Base-by-base conservation (phyloP, 2,329 filamentous ascomycete species). In the Ascochyta rabiei region DNA sequence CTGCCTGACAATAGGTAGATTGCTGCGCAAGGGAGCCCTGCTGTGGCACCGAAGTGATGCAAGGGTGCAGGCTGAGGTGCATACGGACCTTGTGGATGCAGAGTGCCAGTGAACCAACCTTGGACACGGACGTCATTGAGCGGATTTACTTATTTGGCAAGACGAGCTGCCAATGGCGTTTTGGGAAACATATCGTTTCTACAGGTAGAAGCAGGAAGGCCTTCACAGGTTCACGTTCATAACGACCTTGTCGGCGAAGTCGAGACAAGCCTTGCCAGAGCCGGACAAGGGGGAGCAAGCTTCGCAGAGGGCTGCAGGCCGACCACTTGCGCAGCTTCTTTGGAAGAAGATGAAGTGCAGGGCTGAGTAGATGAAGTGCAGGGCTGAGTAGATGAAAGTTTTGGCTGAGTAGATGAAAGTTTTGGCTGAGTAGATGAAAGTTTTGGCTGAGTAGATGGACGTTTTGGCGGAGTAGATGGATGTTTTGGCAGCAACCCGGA, bases 271-370 rank as follows among this genome's bases (percentile, higher is more conserved):
- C 45, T 34, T n/a, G 46, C 23, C 10, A 46, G n/a, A 46, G 46
- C 46, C 31, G 16, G 15, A 45, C 52, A 33, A 50, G 47, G 35
- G 35, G 18, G 33, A 28, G 37, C 52, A 55, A 55, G 52, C 52
- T 55, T 46, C 37, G 23, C 23, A 33, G 2, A 39, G 35, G 41
- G 47, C 19, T 45, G 41, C 35, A 45, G 31, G 7, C 38, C 35
- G 24, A 15, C 42, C 37, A 41, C 38, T 47, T 18, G 16, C 18
- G 8, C 28, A 16, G 6, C 6, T 13, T 9, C 28, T 10, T 6
- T 8, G 4, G 16, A 6, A 16, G n/a, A 16, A 5, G 10, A 34
- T 6, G 15, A 34, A n/a, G 28, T 16, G n/a, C 13, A n/a, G 15
- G 30, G 13, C 13, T 33, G 30, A 13, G 15, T 33, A 10, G 7